These are phyloP conservation scores for Geranium incanum DNA, from an alignment of 441 rosid species.

Conservation along the genomic window DNA sequence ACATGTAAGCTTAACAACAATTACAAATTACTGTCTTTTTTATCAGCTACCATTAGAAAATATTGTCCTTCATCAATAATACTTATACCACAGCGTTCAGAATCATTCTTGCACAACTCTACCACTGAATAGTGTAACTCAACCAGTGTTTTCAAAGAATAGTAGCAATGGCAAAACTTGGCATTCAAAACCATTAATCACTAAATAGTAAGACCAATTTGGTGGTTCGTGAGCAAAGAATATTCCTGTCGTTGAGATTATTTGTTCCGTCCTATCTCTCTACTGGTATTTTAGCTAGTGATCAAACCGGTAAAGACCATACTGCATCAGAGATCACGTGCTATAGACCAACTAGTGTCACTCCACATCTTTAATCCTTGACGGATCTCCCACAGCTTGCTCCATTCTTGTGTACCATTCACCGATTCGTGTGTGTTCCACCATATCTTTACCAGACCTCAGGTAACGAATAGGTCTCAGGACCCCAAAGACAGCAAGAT, in stretches of 20 bases:
- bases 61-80: not conserved
- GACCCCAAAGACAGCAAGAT: conserved; percentile 83
- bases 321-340: too few species aligned
- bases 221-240: not conserved
- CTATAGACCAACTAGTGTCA: not conserved
- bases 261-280: not conserved
- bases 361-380: conserved; percentile 32
- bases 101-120: not conserved
- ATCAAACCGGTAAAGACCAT: not conserved
- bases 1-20: too few species aligned
- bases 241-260: not conserved
- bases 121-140: not conserved
- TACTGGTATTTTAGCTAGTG: not conserved
- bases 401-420: conserved; percentile 84
- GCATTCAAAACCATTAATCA: not conserved
- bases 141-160: not conserved
- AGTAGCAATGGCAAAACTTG: conserved; percentile 1
- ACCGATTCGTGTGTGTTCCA: conserved; percentile 74
- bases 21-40: too few species aligned
- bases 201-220: conserved; percentile 1
- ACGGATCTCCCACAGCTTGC: conserved; percentile 55
- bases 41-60: not conserved
- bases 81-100: not conserved
- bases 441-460: conserved; percentile 81
- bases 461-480: conserved; percentile 82